phyloP scores from a whole-genome alignment of 1,284 basidiomycete species.

The Austroboletus novae-zelandiae region DNA sequence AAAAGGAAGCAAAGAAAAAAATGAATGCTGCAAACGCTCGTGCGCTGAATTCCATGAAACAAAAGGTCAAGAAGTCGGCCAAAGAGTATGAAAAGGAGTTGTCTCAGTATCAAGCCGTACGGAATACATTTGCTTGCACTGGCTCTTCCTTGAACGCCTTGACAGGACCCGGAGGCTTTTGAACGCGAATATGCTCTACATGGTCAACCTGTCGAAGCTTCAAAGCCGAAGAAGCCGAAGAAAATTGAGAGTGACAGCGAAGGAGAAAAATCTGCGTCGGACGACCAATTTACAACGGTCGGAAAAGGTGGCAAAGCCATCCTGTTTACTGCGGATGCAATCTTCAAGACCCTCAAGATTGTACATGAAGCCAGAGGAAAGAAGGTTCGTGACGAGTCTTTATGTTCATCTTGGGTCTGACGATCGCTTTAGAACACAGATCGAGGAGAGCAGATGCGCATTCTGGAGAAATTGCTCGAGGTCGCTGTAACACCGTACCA shows the following conservation, averaged over 20 bases:
- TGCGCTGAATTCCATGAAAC: slow-evolving; percentile 95
- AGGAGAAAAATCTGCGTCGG: slow-evolving; percentile 51
- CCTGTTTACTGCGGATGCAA: slow-evolving; percentile 83
- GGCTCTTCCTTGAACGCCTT: slow-evolving; percentile 6
- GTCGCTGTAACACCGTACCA: slow-evolving; percentile 90
- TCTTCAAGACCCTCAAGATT: slow-evolving; percentile 91
- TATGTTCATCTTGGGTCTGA: slow-evolving; percentile 2
- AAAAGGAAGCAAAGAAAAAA: slow-evolving; percentile 94
- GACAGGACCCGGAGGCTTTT: slow-evolving; percentile 86
- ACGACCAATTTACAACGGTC: slow-evolving; percentile 84
- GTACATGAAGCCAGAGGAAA: slow-evolving; percentile 96
- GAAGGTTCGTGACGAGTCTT: slow-evolving; percentile 60
- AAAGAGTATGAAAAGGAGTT: slow-evolving; percentile 90
- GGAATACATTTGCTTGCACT: slow-evolving; percentile 20
- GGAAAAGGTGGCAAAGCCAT: slow-evolving; percentile 87
- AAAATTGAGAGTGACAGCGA: slow-evolving; percentile 35
- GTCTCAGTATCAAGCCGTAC: slow-evolving; percentile 76
- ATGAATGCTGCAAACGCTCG: slow-evolving; percentile 95
- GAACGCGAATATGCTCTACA: slow-evolving; percentile 68
- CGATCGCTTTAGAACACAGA: slow-evolving; percentile 79
- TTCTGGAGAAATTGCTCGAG: slow-evolving; percentile 85
- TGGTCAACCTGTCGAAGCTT: slow-evolving; percentile 48
- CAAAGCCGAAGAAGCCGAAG: slow-evolving; percentile 45
- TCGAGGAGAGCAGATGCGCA: slow-evolving; percentile 90
- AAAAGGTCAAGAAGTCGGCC: slow-evolving; percentile 89